Conservation (phyloP, 495 filamentous ascomycete genomes). For the Niebla homalea region DNA sequence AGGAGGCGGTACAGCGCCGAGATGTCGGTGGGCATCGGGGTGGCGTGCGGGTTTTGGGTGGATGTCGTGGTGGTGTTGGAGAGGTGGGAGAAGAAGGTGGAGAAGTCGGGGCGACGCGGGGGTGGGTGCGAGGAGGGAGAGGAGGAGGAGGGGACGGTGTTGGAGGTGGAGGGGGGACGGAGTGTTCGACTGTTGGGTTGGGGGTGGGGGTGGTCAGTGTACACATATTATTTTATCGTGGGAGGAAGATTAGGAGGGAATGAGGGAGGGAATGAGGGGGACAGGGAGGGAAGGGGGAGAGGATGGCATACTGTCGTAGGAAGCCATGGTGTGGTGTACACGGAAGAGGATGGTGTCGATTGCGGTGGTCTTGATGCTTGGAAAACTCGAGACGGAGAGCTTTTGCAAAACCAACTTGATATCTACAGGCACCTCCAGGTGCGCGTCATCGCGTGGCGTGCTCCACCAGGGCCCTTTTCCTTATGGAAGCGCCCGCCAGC, state of each 20-base stretch:
- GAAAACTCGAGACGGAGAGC: no score
- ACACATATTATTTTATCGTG: neutral
- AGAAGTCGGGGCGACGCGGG: constrained; percentile 65
- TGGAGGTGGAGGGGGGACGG: constrained; percentile 30
- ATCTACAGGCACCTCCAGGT: no score
- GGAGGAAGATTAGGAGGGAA: neutral
- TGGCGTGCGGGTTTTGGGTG: constrained; percentile 46
- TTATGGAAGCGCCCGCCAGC: no score
- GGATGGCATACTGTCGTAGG: constrained; percentile 37
- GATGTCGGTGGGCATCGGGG: constrained; percentile 60
- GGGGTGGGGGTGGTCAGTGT: neutral
- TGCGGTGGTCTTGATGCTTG: no score
- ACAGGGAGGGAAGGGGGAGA: constrained; percentile 1
- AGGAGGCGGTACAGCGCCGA: constrained; percentile 47
- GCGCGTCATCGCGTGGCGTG: no score
- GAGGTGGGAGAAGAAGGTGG: constrained; percentile 58
- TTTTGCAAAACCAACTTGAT: no score
- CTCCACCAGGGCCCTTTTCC: no score
- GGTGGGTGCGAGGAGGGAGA: constrained; percentile 19
- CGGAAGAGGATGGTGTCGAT: no score
- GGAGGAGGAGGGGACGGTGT: constrained; percentile 29
- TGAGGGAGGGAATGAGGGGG: neutral
- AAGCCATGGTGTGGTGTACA: constrained; percentile 28
- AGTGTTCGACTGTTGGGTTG: constrained; percentile 64
- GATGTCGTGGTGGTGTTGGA: constrained; percentile 47